A percentile compares a stretch with the other conserved stretches of the same genome.
phyloP scores from a whole-genome alignment of 345 rosid species.

The Brassica napus region Da-Ae NC_063448.1:10527501-10528000 shows the following conservation, averaged over 20 bases:
- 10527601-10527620: background rate
- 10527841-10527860: constrained; percentile 1
- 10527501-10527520: constrained; percentile 44
- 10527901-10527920: constrained; percentile 41
- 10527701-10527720: constrained; percentile 69
- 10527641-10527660: background rate
- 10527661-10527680: constrained; percentile 55
- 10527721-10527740: constrained; percentile 57
- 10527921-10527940: constrained; percentile 51
- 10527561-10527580: constrained; percentile 75
- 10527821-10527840: background rate
- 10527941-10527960: constrained; percentile 72
- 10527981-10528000: constrained; percentile 50
- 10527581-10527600: constrained; percentile 74
- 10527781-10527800: constrained; percentile 42
- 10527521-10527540: constrained; percentile 71
- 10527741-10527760: constrained; percentile 43
- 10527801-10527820: background rate
- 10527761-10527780: constrained; percentile 40
- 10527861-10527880: constrained; percentile 40
- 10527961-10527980: constrained; percentile 69
- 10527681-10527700: constrained; percentile 62
- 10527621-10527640: constrained; percentile 1
- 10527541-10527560: constrained; percentile 78
- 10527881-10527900: constrained; percentile 44